Evolutionary conservation across 805 yeast genomes (phyloP), one percentile per base, ranked within the genome.

Genomic region (Candida stauntonica): DNA sequence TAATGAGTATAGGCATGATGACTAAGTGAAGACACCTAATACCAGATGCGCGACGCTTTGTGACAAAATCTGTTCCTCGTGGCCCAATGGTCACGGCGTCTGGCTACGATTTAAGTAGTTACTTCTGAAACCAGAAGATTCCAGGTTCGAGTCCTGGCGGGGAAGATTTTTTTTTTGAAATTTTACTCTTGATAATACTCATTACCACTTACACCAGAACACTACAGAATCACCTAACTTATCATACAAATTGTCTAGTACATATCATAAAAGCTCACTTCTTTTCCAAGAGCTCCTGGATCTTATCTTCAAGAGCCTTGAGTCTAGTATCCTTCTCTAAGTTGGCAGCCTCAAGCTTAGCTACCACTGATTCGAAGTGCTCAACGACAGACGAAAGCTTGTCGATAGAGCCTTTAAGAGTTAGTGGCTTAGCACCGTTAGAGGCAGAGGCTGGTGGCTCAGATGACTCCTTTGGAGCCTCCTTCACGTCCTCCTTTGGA

Each of bases 51-150:
- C n/a, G n/a, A n/a, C n/a, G n/a, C n/a, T n/a, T n/a, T n/a, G n/a
- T n/a, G 24, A 21, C 24, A 21, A 21, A 21, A 52, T 55, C 67
- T 66, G 70, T 75, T 75, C 80, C 79, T 75, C 79, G 77, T 75
- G 80, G 79, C 80, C 80, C 78, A 75, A 75, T 75, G 80, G 80
- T 75, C 77, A 74, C 75, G 80, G 79, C 79, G 79, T 75, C 78
- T 73, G 80, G 79, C 79, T 75, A 74, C 79, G 79, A 70, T 66
- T 59, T 55, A 48, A 49, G 67, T 65, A 61, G 70, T 58, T 47
- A 55, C 59, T 44, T 69, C 72, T 48, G 63, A 39, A 51, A 55
- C 60, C 60, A 55, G 60, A 55, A 55, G 60, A 55, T 54, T 55
- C 60, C 60, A 55, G 60, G 60, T 55, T 55, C 60, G 60, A 55